A percentile compares a stretch with the other conserved stretches of the same genome.
phyloP scores from a whole-genome alignment of 2,329 filamentous ascomycete species.

The Colletotrichum magnum region DNA sequence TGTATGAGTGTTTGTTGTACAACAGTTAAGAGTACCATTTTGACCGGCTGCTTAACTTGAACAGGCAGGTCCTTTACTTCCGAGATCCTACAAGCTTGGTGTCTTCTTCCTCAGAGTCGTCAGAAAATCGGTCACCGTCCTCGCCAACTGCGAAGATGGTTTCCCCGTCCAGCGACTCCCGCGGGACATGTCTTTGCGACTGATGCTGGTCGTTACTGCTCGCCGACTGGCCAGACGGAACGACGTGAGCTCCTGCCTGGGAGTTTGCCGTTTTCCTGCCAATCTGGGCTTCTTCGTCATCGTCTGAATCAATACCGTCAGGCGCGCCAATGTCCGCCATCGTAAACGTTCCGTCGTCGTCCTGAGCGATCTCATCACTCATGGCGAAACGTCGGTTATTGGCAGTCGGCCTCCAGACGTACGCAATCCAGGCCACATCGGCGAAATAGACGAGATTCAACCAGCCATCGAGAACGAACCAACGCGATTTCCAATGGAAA shows the following conservation, averaged over 20 bases:
- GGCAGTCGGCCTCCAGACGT: constrained; percentile 95
- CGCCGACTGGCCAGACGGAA: constrained; percentile 22
- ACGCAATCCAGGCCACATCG: constrained; percentile 93
- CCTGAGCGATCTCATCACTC: constrained; percentile 98
- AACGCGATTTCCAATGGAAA: constrained; percentile 96
- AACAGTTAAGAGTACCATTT: constrained; percentile 33
- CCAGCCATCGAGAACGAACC: constrained; percentile 98
- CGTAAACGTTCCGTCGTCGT: constrained; percentile 95
- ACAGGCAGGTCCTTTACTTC: constrained; percentile 50
- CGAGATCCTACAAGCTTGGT: constrained; percentile 66
- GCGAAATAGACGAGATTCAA: constrained; percentile 95
- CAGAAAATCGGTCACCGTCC: constrained; percentile 85
- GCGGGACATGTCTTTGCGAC: constrained; percentile 55
- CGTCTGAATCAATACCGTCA: constrained; percentile 67
- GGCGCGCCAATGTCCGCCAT: constrained; percentile 90
- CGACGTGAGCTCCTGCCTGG: constrained; percentile 37
- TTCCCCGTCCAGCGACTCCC: constrained; percentile 82
- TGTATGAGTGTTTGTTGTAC: constrained; percentile 17
- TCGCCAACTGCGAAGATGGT: constrained; percentile 97
- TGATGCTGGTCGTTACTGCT: constrained; percentile 36
- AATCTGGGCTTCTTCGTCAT: constrained; percentile 69
- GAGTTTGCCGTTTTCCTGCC: constrained; percentile 53
- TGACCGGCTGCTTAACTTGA: constrained; percentile 2
- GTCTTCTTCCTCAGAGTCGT: constrained; percentile 76
- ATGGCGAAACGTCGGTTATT: constrained; percentile 98